Base-by-base conservation (phyloP, 1,139 yeast species). In the Yamadazyma sp. region DNA sequence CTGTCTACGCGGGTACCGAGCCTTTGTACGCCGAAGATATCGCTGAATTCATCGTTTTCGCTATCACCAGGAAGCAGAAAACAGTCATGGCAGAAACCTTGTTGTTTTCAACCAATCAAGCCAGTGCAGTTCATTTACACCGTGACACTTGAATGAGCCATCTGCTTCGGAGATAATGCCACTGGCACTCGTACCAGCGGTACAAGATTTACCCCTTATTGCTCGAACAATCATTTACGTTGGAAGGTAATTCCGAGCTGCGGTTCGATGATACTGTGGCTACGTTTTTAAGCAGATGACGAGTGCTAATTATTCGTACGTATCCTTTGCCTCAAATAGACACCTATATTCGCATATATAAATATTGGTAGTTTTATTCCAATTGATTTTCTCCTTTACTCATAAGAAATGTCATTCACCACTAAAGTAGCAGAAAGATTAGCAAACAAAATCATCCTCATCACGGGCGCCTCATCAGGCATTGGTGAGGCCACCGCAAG, bases 61-160 rank as follows among this genome's bases (percentile, higher is more conserved):
- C 83, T 4, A 70, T 79, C 17, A 68, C 94, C 1, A 79, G 95
- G 66, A 80, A 79, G 49, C 75, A 74, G 46, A 86, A 86, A 59
- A 79, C 87, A 0, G 95, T 86, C 7, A 66, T 87, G 56, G 95
- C 95, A 8, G 92, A 87, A 54, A 67, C 87, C 4, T 66, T 87
- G 57, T 79, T 87, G 8, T 83, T 86, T 66, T 85, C 95, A 12
- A 76, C 80, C 31, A 81, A 83, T 61, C 96, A 87, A 64, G 94
- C 89, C 5, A 77, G 88, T 48, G 81, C 94, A 12, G 60, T 72
- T 45, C 89, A 85, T 55, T 47, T 69, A 33, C 55, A 67, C 49
- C 58, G 66, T 50, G 53, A 52, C 16, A 12, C 29, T 26, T 8
- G 5, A 24, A 9, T 24, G 7, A 7, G 11, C 11, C 5, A 8